These are phyloP conservation scores for Allodekkera sacchari DNA, from an alignment of 805 yeast genomes.

Conservation along the genomic window DNA sequence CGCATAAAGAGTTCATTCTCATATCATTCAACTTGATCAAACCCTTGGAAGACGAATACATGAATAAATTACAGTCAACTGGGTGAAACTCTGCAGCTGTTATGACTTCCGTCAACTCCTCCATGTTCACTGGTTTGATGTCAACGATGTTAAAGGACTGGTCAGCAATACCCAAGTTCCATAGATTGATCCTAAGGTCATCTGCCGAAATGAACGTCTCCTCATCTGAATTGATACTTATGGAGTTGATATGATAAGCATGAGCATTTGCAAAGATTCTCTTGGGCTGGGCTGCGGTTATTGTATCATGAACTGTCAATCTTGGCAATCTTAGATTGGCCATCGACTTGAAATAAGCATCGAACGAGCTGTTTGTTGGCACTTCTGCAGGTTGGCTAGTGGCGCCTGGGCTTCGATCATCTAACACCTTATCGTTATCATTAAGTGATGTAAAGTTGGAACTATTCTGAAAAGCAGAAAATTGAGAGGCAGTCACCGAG, in stretches of 20 bases:
- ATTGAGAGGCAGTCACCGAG: constrained; percentile 11
- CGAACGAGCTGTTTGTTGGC: constrained; percentile 10
- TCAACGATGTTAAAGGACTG: constrained; percentile 96
- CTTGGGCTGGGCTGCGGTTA: constrained; percentile 91
- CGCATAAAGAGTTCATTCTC: constrained; percentile 94
- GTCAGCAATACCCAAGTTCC: constrained; percentile 93
- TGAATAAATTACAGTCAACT: constrained; percentile 78
- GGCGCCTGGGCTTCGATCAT: no score
- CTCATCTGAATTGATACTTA: constrained; percentile 89
- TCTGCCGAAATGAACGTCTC: constrained; percentile 92
- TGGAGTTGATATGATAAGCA: constrained; percentile 95
- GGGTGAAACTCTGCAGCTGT: constrained; percentile 98
- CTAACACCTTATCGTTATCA: constrained; percentile 1
- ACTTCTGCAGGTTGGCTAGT: constrained; percentile 3
- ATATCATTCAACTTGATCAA: constrained; percentile 92
- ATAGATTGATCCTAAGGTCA: constrained; percentile 88
- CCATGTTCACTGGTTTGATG: constrained; percentile 97
- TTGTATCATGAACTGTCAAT: constrained; percentile 87
- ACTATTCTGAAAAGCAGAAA: constrained; percentile 20
- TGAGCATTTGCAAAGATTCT: constrained; percentile 91
- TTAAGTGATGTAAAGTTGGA: constrained; percentile 11
- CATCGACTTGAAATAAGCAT: constrained; percentile 15
- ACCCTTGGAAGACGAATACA: constrained; percentile 94
- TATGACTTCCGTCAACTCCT: constrained; percentile 95
- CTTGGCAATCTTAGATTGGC: constrained; percentile 68